Base-by-base conservation (phyloP, 2,329 filamentous ascomycete genomes). In the Fusarium sp. region DNA sequence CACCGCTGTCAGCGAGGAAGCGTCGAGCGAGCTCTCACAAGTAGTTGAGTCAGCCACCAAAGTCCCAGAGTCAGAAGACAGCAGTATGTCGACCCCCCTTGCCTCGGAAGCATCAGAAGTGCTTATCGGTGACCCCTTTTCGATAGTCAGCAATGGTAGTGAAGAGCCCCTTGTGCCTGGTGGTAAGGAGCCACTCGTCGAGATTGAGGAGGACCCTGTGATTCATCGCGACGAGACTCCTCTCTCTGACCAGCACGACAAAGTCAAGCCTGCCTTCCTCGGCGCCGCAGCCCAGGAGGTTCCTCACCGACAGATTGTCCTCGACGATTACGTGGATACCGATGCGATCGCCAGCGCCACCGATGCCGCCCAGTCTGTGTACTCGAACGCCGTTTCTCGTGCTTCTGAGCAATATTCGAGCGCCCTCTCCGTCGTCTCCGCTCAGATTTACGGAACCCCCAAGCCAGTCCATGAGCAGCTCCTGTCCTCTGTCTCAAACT, bases 401-500 rank as follows among this genome's bases (percentile, higher is more conserved):
- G 92, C 92, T 6, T 88, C 88, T n/a, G 84, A 88, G 42, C 89
- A 91, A 57, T 93, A 92, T 72, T 86, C 86, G 0, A 88, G 88
- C 24, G 92, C 91, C 12, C 88, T 90, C 73, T 91, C 91, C 2
- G 84, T 88, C 27, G 83, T 92, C 3, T 93, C 91, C 2, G 86
- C 84, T 6, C 87, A 92, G 73, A 85, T 93, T 41, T 89, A 87
- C 29, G 91, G 91, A 32, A 89, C 89, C 2, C 88, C 91, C 2
- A 87, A 91, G 74, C 91, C 92, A 10, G 85, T 88, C 6, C 90
- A 94, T 66, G 84, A 92, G 71, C 84, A 92, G 66, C 86, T 94
- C 77, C 82, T 92, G 14, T 86, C 90, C 11, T 92, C 91, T 1
- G 87, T 92, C 12, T 90, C 90, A 11, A 86, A 84, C 8, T 91